Evolutionary conservation across 1,139 yeast genomes (phyloP).

Genomic region (Komagataea norvegica): DNA sequence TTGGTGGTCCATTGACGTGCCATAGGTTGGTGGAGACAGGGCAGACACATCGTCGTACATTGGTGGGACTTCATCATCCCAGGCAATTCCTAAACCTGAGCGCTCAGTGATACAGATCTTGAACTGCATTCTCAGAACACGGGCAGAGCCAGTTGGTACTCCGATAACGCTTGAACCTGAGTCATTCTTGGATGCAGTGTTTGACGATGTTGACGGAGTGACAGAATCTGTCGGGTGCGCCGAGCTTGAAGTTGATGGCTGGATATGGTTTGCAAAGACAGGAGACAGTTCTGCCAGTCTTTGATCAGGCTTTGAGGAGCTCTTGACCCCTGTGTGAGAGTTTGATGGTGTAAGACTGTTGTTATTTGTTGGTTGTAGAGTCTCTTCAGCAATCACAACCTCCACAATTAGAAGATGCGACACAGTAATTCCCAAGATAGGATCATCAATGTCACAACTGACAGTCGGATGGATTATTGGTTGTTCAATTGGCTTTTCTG

Average conservation of each 20-base stretch:
- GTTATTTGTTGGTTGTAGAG: slow-evolving; percentile 36
- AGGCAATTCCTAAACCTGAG: slow-evolving; percentile 91
- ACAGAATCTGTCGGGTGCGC: slow-evolving; percentile 12
- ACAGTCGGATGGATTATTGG: slow-evolving; percentile 44
- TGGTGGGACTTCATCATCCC: slow-evolving; percentile 99
- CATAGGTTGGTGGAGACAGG: slow-evolving; percentile 81
- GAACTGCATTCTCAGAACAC: slow-evolving; percentile 93
- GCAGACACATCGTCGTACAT: slow-evolving; percentile 81
- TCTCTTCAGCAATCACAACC: slow-evolving; percentile 89
- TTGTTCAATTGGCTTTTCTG: slow-evolving; percentile 22
- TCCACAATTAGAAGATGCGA: slow-evolving; percentile 76
- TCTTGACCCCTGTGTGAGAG: slow-evolving; percentile 14
- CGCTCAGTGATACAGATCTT: slow-evolving; percentile 76
- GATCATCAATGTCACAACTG: slow-evolving; percentile 79
- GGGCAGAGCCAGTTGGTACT: slow-evolving; percentile 89
- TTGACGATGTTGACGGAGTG: slow-evolving; percentile 5
- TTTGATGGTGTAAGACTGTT: slow-evolving; percentile 15
- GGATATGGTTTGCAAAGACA: slow-evolving; percentile 32
- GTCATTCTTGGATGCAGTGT: slow-evolving; percentile 4
- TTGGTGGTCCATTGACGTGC: slow-evolving; percentile 13
- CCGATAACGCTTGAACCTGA: slow-evolving; percentile 38
- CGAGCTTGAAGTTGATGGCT: slow-evolving; percentile 18
- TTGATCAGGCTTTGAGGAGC: slow-evolving; percentile 28
- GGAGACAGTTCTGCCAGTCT: slow-evolving; percentile 40
- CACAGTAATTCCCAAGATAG: slow-evolving; percentile 71